Evolutionary conservation across 305 asterid genomes (phyloP).

Genomic region (Andrographis paniculata): DNA sequence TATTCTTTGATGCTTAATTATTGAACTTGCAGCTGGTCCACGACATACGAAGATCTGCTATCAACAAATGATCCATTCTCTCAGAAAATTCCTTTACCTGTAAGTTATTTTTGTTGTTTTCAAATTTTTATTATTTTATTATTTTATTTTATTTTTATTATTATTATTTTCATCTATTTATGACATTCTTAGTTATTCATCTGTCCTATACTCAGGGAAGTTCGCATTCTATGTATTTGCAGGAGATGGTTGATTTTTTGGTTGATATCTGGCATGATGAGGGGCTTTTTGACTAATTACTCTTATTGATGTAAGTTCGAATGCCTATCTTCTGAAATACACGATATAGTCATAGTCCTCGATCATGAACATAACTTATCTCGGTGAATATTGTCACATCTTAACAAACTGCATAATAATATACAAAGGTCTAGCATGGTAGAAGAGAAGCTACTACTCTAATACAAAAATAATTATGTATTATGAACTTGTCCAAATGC

Average conservation of each 20-base stretch:
- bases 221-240: no score
- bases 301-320: neutral
- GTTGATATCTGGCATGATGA: slow-evolving; percentile 75
- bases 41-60: slow-evolving; percentile 76
- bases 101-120: slow-evolving; percentile 26
- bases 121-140: neutral
- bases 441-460: no score
- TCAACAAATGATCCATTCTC: slow-evolving; percentile 67
- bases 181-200: no score
- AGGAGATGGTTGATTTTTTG: slow-evolving; percentile 79
- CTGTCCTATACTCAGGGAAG: no score
- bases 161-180: no score
- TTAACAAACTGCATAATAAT: no score
- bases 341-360: neutral
- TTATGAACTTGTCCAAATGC: no score
- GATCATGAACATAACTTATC: no score
- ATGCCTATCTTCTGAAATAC: neutral
- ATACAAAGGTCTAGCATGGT: no score
- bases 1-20: neutral
- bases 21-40: slow-evolving; percentile 70
- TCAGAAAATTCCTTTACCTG: slow-evolving; percentile 60
- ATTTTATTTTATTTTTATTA: neutral
- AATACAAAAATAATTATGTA: no score
- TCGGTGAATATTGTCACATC: no score
- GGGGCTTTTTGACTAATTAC: slow-evolving; percentile 50